Conservation (phyloP, 225 moss, liverwort and hornwort genomes). For the Bryum argenteum region DNA sequence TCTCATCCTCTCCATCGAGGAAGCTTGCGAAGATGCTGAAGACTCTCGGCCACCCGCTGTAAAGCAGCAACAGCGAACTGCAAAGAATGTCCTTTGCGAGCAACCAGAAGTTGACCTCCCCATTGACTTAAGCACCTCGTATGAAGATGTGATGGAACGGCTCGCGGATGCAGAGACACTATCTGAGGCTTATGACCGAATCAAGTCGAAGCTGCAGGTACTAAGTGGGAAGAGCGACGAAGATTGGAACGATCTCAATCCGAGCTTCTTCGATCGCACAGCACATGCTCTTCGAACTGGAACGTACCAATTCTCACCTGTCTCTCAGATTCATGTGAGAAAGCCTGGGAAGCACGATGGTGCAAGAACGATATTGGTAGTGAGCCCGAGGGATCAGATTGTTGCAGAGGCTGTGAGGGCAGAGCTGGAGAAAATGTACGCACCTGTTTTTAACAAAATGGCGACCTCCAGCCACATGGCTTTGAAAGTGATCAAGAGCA, state of each 20-base stretch:
- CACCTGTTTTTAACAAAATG: conserved; percentile 30
- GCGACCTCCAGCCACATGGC: conserved; percentile 42
- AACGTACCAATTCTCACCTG: conserved; percentile 36
- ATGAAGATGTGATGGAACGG: conserved; percentile 37
- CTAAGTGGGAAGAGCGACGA: conserved; percentile 40
- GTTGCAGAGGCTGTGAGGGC: conserved; percentile 47
- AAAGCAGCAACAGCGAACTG: background rate
- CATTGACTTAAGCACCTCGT: background rate
- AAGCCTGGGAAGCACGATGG: conserved; percentile 49
- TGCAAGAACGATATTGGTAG: conserved; percentile 30
- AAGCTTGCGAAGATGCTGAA: conserved; percentile 51
- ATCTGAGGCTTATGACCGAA: conserved; percentile 43
- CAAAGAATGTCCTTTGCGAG: conserved; percentile 5
- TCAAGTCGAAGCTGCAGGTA: conserved; percentile 46
- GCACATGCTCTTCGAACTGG: conserved; percentile 32
- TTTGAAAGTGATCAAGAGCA: conserved; percentile 47
- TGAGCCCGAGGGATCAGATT: conserved; percentile 49
- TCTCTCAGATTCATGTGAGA: conserved; percentile 35
- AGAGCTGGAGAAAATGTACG: conserved; percentile 48
- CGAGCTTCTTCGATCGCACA: conserved; percentile 35
- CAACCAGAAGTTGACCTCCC: background rate
- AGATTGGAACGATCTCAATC: conserved; percentile 37
- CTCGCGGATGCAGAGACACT: conserved; percentile 38
- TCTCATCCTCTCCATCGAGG: conserved; percentile 52
- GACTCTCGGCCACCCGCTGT: background rate